A percentile compares a stretch with the other conserved stretches of the same genome.
These are phyloP conservation scores for Candida sojae DNA, from an alignment of 1,139 yeast genomes.

Conservation along the genomic window DNA sequence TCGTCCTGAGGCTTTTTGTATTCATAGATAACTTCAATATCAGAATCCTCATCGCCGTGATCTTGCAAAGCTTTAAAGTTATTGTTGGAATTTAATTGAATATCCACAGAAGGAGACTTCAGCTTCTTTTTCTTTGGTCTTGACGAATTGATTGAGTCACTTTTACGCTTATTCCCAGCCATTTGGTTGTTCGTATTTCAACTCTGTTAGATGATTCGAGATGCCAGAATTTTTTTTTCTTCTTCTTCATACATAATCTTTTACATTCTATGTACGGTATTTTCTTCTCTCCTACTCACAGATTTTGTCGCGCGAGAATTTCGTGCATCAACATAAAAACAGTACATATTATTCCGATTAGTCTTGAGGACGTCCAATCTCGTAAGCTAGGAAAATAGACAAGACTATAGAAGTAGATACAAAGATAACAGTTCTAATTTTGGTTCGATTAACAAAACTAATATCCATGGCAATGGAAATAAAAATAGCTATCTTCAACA, in stretches of 20 bases:
- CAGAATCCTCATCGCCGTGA: conserved; percentile 23
- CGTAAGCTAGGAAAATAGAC: conserved; percentile 8
- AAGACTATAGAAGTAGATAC: conserved; percentile 9
- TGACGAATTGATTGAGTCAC: conserved; percentile 17
- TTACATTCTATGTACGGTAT: not conserved
- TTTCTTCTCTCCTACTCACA: no score
- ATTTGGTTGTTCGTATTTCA: not conserved
- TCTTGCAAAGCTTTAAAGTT: conserved; percentile 19
- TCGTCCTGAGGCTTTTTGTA: conserved; percentile 13
- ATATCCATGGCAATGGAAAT: conserved; percentile 8
- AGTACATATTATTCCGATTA: not conserved
- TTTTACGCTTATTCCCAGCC: conserved; percentile 20
- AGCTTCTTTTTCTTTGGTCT: conserved; percentile 16
- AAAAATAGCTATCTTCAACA: conserved; percentile 9
- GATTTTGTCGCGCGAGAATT: no score
- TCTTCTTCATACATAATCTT: conserved; percentile 12
- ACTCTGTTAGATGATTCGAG: not conserved
- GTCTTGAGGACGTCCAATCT: conserved; percentile 3
- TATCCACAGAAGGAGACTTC: conserved; percentile 4
- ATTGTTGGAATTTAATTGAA: conserved; percentile 17
- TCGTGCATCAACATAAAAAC: no score
- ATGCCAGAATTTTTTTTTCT: conserved; percentile 14
- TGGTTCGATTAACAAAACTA: conserved; percentile 2
- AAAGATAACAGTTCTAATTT: conserved; percentile 8
- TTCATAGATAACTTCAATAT: conserved; percentile 23